Evolutionary conservation across 805 yeast genomes (phyloP), one percentile per base, ranked within the genome.

Genomic region (Candida jianshihensis): DNA sequence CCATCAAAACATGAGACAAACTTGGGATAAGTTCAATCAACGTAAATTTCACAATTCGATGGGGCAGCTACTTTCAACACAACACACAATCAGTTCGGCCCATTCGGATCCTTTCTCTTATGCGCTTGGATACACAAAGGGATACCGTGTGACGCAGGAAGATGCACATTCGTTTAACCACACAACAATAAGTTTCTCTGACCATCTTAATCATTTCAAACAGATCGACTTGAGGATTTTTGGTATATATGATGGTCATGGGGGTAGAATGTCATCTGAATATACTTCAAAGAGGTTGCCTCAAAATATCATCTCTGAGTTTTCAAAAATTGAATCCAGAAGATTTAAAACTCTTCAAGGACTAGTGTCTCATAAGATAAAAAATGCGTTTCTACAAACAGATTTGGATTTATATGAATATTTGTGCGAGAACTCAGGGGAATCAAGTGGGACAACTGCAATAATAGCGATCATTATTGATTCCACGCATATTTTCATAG

Each of bases 211-310:
- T 6, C 49, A 52, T 6, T 33, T 43, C 5, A 46, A 46, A 30
- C 43, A 47, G 20, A 35, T 57, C 5, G 47, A 47, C 35, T 30
- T 49, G 11, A 64, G 66, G 38, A 67, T 82, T 3, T 81, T 78
- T 54, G 87, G 81, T 0, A 82, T 83, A 2, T 83, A 80, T 57
- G 94, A 83, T 57, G 94, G 94, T 2, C 94, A 83, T 55, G 94
- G 94, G 3, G 89, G 90, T 13, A 64, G 70, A 6, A 69, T 70
- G 19, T 69, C 82, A 17, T 77, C 89, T 2, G 66, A 66, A 25
- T 73, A 62, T 42, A 57, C 82, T 5, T 66, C 77, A 29, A 49
- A 51, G 16, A 56, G 53, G 31, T 43, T 52, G 12, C 54, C 58
- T 19, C 56, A 54, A 10, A 38, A 32, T 19, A 34, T 46, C 21